Evolutionary conservation across 768 basidiomycete genomes (phyloP), one percentile per base, ranked within the genome.

Genomic region (Chlorophyllum brunneum): DNA sequence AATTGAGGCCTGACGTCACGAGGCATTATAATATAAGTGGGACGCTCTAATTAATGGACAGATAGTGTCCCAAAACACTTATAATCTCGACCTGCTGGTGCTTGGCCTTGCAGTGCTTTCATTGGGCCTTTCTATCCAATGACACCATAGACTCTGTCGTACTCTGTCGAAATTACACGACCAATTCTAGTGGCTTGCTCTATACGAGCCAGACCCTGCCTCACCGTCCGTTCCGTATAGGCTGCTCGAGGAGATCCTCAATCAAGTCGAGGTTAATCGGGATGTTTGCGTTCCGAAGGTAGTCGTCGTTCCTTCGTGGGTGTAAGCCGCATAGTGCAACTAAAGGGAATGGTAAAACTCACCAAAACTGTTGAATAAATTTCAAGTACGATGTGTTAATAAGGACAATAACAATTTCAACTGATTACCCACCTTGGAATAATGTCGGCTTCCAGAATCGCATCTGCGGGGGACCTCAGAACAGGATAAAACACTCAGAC

Each of bases 361-460:
- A 77, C 76, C 76, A 79, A 54, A 77, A 78, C 77, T 78, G 48
- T 11, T 16, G 1, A 4, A 40, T 18, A 10, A 20, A 47, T 42
- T 13, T 6, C 9, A 33, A 15, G 37, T 9, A 41, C 31, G 33
- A 2, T 55, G 31, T 23, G 26, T 47, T 15, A 42, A 15, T 22
- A 45, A 16, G 54, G 23, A 29, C 26, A n/a, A 48, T 2, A 24
- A 18, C 9, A n/a, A 23, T 23, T 23, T 42, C 13, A 8, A n/a
- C 27, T 16, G 13, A 13, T 13, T n/a, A 5, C 42, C 37, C 56
- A 91, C 90, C 80, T 95, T 97, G 48, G 92, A 95, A 66, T 94
- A 92, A 74, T 98, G 95, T 48, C 95, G 75, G 38, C 70, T 83
- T 0, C 95, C 95, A 7, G 92, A 91, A 67, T 98, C 95, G 62